These are phyloP conservation scores for Suhomyces maxii DNA, from an alignment of 1,139 yeast genomes.

Conservation along the genomic window DNA sequence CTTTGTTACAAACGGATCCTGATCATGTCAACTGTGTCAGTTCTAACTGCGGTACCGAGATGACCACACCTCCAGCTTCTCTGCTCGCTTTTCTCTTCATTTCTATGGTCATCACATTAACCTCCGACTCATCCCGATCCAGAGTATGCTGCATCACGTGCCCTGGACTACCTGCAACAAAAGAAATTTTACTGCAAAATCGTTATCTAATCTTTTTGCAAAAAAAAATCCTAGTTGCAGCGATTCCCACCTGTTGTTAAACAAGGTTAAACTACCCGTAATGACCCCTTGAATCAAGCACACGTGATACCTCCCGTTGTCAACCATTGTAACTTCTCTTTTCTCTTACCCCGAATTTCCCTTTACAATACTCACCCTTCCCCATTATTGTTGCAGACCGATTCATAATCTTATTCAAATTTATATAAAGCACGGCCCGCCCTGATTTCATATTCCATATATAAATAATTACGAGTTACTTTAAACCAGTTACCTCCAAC, in stretches of 20 bases:
- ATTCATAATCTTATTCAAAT: background rate
- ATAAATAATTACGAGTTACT: too few relatives aligned
- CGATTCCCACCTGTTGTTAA: background rate
- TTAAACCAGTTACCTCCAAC: too few relatives aligned
- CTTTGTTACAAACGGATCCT: too few relatives aligned
- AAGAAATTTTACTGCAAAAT: constrained; percentile 7
- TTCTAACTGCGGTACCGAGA: too few relatives aligned
- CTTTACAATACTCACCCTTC: background rate
- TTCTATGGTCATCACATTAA: background rate
- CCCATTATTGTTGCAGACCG: background rate
- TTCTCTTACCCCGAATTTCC: background rate
- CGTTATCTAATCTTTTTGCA: background rate
- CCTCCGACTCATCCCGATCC: background rate
- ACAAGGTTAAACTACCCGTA: background rate
- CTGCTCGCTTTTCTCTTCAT: too few relatives aligned
- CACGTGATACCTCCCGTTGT: background rate
- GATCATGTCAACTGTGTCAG: too few relatives aligned
- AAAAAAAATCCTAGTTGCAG: background rate
- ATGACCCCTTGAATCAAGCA: background rate
- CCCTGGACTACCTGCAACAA: constrained; percentile 3
- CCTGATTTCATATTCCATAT: background rate
- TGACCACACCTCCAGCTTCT: too few relatives aligned
- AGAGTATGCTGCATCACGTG: constrained; percentile 1
- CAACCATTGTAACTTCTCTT: background rate
- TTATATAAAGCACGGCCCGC: background rate